Evolutionary conservation across 768 basidiomycete species (phyloP).

Genomic region (Clavulina sp.): DNA sequence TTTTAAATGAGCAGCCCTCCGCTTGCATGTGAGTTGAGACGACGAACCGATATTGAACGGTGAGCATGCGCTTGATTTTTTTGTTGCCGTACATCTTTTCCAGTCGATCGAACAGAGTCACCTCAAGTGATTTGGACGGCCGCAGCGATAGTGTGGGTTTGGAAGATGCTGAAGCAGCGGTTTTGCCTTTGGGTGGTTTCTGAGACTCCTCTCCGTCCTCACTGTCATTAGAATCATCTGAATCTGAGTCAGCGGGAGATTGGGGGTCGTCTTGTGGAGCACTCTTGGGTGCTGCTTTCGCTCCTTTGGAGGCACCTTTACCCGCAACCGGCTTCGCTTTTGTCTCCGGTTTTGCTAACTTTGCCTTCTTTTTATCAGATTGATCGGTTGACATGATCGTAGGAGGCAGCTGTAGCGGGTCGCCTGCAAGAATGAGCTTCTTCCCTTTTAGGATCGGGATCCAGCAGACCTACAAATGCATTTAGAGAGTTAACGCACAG

Average conservation of each 20-base stretch:
- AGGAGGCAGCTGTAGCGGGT: conserved; percentile 90
- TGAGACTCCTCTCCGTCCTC: conserved; percentile 3
- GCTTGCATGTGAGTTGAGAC: conserved; percentile 11
- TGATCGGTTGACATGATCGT: conserved; percentile 60
- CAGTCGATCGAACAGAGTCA: conserved; percentile 82
- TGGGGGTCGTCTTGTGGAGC: conserved; percentile 1
- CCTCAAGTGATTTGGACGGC: conserved; percentile 61
- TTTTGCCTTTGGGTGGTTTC: not conserved
- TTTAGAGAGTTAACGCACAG: conserved; percentile 1
- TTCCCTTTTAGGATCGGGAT: conserved; percentile 84
- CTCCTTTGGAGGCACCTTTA: conserved; percentile 11
- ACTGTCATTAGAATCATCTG: not conserved
- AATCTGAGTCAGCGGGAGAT: not conserved
- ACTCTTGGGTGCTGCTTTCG: not conserved
- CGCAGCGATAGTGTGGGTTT: conserved; percentile 18
- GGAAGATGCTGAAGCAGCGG: too few species aligned
- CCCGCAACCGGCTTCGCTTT: conserved; percentile 10
- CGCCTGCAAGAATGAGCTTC: conserved; percentile 82
- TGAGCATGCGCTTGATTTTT: conserved; percentile 69
- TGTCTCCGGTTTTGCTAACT: conserved; percentile 2
- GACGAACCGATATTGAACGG: conserved; percentile 53
- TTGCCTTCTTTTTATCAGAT: conserved; percentile 18
- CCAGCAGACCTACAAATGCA: conserved; percentile 59
- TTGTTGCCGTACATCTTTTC: conserved; percentile 67
- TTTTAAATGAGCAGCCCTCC: not conserved